These are phyloP conservation scores for Miscanthus lutarioriparius DNA, from an alignment of 176 grass and related monocot genomes.

Conservation along the genomic window DNA sequence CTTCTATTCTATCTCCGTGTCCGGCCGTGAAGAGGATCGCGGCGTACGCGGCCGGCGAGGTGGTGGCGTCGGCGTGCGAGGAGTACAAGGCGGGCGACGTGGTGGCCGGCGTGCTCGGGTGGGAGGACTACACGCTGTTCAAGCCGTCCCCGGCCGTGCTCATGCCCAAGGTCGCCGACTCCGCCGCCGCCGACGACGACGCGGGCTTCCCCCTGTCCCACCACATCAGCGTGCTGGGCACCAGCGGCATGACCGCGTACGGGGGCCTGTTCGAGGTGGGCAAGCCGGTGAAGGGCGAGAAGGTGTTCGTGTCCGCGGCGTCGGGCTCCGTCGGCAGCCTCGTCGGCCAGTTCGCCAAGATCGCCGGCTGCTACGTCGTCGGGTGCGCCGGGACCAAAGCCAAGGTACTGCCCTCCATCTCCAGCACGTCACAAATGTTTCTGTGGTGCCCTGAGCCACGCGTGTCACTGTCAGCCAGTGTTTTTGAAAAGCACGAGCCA, in stretches of 20 bases:
- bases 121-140: constrained; percentile 69
- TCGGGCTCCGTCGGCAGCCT: constrained; percentile 61
- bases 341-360: constrained; percentile 69
- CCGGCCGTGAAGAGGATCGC: constrained; percentile 37
- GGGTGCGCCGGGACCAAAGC: constrained; percentile 49
- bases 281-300: constrained; percentile 31
- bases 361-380: constrained; percentile 60
- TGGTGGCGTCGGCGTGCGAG: constrained; percentile 44
- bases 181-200: background rate
- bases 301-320: constrained; percentile 63
- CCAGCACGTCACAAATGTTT: background rate
- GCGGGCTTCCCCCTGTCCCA: constrained; percentile 14
- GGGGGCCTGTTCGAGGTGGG: constrained; percentile 32
- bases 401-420: constrained; percentile 10
- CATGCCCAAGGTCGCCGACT: constrained; percentile 1
- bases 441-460: background rate
- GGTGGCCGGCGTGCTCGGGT: constrained; percentile 49
- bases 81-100: constrained; percentile 44
- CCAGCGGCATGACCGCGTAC: constrained; percentile 39
- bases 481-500: too few relatives aligned
- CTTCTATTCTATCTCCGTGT: background rate
- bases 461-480: background rate
- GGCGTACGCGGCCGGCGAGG: constrained; percentile 46
- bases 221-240: constrained; percentile 28
- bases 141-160: background rate